Evolutionary conservation across 441 rosid genomes (phyloP), one percentile per base, ranked within the genome.

Genomic region (Metrosideros polymorpha): DNA sequence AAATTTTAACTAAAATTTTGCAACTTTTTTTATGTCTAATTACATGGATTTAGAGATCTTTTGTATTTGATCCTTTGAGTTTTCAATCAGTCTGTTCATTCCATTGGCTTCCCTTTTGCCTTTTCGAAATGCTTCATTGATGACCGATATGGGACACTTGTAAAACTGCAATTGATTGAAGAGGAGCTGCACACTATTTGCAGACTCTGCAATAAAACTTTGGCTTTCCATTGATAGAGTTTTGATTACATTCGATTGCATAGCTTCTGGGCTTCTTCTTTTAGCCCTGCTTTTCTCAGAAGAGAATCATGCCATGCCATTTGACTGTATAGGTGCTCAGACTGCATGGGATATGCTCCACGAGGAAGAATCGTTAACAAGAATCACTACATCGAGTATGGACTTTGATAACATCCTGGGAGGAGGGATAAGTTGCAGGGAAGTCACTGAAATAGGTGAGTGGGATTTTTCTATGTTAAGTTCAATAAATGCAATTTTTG

Each of bases 281-380:
- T 79, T 82, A 0, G 0, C 27, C 35, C 32, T 47, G 35, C 32
- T 45, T 82, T 45, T 45, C 35, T 9, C 27, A 71, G 54, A 82
- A 47, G 54, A 79, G 83, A 45, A n/a, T 82, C 35, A 45, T 82
- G 32, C 30, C 83, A 45, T 82, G 39, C 25, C 32, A 0, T 2
- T 8, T 47, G 83, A 45, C 79, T 35, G 85, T 83, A 57, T 88
- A 97, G 98, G 97, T 88, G 93, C 95, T 30, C 93, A 91, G 87
- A 97, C 92, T 83, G 99, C 99, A 53, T 96, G 99, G 99, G 99
- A 95, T 85, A 93, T 95, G 96, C 98, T 98, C 66, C 91, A 89
- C 9, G 99, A 95, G 84, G 95, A 93, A 86, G 91, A 89, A n/a
- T 92, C 93, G 53, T 91, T 94, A 88, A 88, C 91, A 2, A 94